phyloP scores from a whole-genome alignment of 169 alveolate genomes.

The Amoebophrya sp. region DNA sequence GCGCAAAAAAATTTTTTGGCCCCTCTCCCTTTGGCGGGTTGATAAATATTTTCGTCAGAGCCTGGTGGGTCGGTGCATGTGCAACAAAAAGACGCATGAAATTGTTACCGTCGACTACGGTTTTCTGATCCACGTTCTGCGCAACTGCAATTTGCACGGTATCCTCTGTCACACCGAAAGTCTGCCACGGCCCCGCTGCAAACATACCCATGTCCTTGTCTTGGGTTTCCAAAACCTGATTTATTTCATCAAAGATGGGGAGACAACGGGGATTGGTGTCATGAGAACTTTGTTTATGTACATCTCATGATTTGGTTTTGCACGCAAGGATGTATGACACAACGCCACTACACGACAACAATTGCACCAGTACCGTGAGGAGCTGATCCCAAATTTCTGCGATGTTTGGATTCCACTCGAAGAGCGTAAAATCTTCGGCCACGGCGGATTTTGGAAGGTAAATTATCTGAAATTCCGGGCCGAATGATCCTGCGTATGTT shows the following conservation, averaged over 20 bases:
- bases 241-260: not conserved
- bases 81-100: no score
- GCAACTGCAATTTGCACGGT: conserved; percentile 46
- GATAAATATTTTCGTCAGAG: no score
- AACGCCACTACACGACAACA: not conserved
- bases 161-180: conserved; percentile 49
- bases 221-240: not conserved
- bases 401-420: conserved; percentile 50
- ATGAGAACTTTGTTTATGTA: no score
- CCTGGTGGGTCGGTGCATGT: no score
- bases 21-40: no score
- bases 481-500: conserved; percentile 38
- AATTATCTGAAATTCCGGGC: conserved; percentile 48
- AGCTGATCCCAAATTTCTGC: conserved; percentile 52
- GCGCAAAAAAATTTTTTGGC: not conserved
- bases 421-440: conserved; percentile 45
- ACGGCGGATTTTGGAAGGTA: conserved; percentile 44
- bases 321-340: no score
- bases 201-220: conserved; percentile 24
- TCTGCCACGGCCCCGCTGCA: conserved; percentile 46
- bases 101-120: conserved; percentile 40
- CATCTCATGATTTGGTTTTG: no score
- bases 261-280: not conserved
- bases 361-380: conserved; percentile 38
- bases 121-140: conserved; percentile 44